Percentiles rank a stretch among this genome's conserved stretches.
Conservation (phyloP, 768 basidiomycete genomes). For the Tricholoma hemisulphureum region DNA sequence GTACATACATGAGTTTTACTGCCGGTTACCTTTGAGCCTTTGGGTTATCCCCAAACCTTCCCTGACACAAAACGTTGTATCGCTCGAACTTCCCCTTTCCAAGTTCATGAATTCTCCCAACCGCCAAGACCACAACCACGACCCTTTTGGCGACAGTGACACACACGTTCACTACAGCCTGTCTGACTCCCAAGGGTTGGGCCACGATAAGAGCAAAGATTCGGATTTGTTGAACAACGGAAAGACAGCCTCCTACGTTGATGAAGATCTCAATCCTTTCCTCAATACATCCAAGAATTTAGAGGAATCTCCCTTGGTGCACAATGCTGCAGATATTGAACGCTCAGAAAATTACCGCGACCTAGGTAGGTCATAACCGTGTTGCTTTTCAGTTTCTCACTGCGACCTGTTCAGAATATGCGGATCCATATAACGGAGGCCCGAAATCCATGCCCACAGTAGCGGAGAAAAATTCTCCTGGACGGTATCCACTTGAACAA, state of each 20-base stretch:
- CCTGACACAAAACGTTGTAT: background rate
- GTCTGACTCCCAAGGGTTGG: conserved; percentile 5
- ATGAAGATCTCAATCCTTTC: conserved; percentile 6
- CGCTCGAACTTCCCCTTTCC: background rate
- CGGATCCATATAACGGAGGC: conserved; percentile 46
- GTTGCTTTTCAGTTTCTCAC: background rate
- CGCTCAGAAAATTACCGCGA: conserved; percentile 46
- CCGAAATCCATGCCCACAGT: conserved; percentile 18
- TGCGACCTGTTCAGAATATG: conserved; percentile 51
- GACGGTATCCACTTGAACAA: conserved; percentile 66
- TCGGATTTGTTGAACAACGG: too few species aligned
- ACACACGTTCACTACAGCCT: background rate
- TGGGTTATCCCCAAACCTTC: background rate
- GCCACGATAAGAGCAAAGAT: conserved; percentile 4
- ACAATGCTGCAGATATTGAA: conserved; percentile 42
- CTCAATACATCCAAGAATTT: conserved; percentile 5
- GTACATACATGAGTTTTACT: background rate
- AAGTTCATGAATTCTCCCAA: conserved; percentile 13
- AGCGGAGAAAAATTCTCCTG: conserved; percentile 42
- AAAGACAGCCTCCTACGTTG: background rate
- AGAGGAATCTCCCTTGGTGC: conserved; percentile 43
- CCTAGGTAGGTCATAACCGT: conserved; percentile 40
- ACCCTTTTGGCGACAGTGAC: conserved; percentile 6
- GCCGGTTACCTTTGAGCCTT: background rate
- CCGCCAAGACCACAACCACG: conserved; percentile 4